A percentile compares a stretch with the other conserved stretches of the same genome.
These are phyloP conservation scores for Fusarium staphyleae DNA, from an alignment of 2,329 filamentous ascomycete genomes.

Conservation along the genomic window DNA sequence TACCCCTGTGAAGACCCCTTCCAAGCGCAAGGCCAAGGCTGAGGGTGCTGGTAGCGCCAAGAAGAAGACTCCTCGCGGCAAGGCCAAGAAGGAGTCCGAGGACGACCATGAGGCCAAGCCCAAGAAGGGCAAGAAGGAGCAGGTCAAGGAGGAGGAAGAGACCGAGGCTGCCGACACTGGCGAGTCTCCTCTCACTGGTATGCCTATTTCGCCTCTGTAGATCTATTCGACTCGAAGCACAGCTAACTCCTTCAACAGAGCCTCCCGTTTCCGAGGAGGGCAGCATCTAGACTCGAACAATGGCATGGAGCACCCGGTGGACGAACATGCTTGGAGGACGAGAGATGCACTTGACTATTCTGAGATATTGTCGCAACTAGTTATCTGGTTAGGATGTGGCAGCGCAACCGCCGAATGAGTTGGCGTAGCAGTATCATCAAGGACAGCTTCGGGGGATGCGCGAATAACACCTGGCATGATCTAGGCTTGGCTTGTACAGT, in stretches of 20 bases:
- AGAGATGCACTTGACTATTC: neutral
- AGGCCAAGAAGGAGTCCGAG: slow-evolving; percentile 39
- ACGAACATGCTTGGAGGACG: neutral
- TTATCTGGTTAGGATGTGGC: slow-evolving; percentile 28
- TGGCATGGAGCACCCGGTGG: neutral
- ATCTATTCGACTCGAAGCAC: neutral
- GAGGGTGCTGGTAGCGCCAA: slow-evolving; percentile 32
- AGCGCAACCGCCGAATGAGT: slow-evolving; percentile 14
- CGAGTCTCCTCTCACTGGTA: slow-evolving; percentile 33
- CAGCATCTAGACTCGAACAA: slow-evolving; percentile 9
- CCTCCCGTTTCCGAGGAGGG: slow-evolving; percentile 25
- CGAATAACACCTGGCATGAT: neutral
- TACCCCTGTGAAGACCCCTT: slow-evolving; percentile 42
- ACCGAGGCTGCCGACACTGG: slow-evolving; percentile 14
- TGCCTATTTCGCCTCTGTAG: neutral
- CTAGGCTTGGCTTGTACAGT: neutral
- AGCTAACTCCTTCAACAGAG: slow-evolving; percentile 17
- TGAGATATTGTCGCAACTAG: slow-evolving; percentile 19
- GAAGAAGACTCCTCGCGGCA: slow-evolving; percentile 40
- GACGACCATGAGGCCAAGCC: slow-evolving; percentile 34
- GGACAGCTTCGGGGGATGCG: slow-evolving; percentile 7
- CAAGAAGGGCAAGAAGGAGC: slow-evolving; percentile 24
- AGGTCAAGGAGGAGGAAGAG: slow-evolving; percentile 37
- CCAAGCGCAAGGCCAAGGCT: slow-evolving; percentile 43
- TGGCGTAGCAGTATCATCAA: slow-evolving; percentile 19